Conservation (phyloP, 1,139 yeast genomes). For the Kodamaea fungicola region DNA sequence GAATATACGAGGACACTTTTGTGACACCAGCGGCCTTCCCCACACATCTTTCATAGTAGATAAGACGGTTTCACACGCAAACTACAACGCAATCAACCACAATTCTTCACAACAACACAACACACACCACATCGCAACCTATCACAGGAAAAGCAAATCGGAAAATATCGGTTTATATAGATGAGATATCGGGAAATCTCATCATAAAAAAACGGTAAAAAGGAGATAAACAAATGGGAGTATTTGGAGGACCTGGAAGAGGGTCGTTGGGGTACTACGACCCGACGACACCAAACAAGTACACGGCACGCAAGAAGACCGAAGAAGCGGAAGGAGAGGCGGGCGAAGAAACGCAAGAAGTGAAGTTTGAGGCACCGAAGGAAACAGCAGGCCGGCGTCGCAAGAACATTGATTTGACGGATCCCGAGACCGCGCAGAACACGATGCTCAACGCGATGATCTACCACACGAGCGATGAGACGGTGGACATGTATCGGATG, state of each 20-base stretch:
- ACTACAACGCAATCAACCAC: too few relatives aligned
- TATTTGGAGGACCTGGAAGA: background rate
- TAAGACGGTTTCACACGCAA: too few relatives aligned
- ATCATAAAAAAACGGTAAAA: too few relatives aligned
- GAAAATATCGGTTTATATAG: too few relatives aligned
- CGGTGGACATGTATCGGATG: constrained; percentile 37
- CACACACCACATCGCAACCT: too few relatives aligned
- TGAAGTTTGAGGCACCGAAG: constrained; percentile 5
- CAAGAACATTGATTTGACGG: constrained; percentile 6
- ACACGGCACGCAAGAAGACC: constrained; percentile 1
- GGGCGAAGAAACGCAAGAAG: background rate
- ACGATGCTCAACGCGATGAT: constrained; percentile 40
- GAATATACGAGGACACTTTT: too few relatives aligned
- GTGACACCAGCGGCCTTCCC: too few relatives aligned
- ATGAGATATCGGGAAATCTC: too few relatives aligned
- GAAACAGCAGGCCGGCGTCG: constrained; percentile 6
- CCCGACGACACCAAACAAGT: constrained; percentile 6
- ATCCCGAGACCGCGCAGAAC: constrained; percentile 34
- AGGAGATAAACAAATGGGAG: too few relatives aligned
- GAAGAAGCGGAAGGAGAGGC: constrained; percentile 3
- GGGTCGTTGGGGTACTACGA: constrained; percentile 3
- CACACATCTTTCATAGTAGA: too few relatives aligned
- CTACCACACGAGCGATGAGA: constrained; percentile 39
- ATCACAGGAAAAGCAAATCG: too few relatives aligned
- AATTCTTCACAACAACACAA: too few relatives aligned